These are phyloP conservation scores for Sequoiadendron giganteum DNA, from an alignment of 75 land plant genomes.

Conservation along the genomic window DNA sequence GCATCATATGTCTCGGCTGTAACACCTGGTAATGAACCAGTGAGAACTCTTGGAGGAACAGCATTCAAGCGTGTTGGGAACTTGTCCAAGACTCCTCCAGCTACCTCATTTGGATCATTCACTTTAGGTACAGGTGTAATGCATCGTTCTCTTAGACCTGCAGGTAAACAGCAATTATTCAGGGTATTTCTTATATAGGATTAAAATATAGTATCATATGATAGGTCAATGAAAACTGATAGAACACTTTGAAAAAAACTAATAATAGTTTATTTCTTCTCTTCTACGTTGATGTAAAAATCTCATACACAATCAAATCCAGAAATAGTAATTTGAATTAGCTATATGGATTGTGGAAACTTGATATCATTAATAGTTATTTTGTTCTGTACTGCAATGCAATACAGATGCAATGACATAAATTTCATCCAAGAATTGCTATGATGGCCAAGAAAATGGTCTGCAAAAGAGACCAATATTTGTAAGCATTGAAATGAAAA, in stretches of 20 bases:
- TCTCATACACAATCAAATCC: too few relatives aligned
- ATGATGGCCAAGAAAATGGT: not conserved
- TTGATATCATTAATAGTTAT: too few relatives aligned
- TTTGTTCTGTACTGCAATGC: not conserved
- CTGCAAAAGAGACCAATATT: not conserved
- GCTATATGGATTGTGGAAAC: too few relatives aligned
- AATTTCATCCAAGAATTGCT: not conserved
- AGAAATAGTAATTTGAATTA: too few relatives aligned
- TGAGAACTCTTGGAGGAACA: constrained; percentile 78
- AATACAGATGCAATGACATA: not conserved
- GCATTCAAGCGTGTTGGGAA: constrained; percentile 73
- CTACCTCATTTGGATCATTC: constrained; percentile 42
- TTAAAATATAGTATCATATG: not conserved
- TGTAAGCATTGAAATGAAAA: not conserved
- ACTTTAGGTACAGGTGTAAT: constrained; percentile 67
- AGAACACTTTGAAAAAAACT: not conserved
- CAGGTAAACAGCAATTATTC: not conserved
- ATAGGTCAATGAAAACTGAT: not conserved
- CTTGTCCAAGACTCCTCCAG: constrained; percentile 63
- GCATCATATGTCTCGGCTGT: constrained; percentile 53
- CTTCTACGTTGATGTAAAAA: too few relatives aligned
- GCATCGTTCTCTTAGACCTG: constrained; percentile 85
- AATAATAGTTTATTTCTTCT: too few relatives aligned
- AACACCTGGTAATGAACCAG: constrained; percentile 67
- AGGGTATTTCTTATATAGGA: not conserved